Percentiles rank a stretch among this genome's conserved stretches.
Evolutionary conservation across 2,329 filamentous ascomycete species (phyloP).

Genomic region (Sporothrix protearum): DNA sequence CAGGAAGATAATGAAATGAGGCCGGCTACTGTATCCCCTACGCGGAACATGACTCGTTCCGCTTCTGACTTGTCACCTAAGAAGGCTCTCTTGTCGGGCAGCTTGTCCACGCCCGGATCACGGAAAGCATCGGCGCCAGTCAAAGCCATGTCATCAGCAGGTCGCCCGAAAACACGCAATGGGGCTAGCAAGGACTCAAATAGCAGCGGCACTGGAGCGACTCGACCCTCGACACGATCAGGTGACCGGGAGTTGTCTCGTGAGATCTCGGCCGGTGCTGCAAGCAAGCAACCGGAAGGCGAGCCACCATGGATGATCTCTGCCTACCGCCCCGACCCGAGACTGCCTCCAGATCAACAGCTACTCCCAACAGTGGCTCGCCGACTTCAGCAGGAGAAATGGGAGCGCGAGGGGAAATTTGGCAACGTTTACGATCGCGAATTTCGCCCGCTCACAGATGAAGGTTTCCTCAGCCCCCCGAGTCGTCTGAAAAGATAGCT

Average conservation of each 20-base stretch:
- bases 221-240: constrained; percentile 60
- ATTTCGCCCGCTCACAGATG: constrained; percentile 76
- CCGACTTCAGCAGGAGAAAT: constrained; percentile 87
- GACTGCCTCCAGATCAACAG: constrained; percentile 90
- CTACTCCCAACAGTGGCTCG: constrained; percentile 91
- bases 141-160: constrained; percentile 37
- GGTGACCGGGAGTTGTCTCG: constrained; percentile 54
- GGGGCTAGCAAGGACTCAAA: constrained; percentile 50
- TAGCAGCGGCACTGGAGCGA: constrained; percentile 46
- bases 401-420: constrained; percentile 87
- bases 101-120: not conserved
- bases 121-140: constrained; percentile 46
- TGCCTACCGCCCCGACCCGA: constrained; percentile 93
- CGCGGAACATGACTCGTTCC: constrained; percentile 33
- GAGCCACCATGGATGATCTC: constrained; percentile 94
- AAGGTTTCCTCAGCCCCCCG: constrained; percentile 50
- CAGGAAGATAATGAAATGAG: not conserved
- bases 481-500: constrained; percentile 34
- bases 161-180: constrained; percentile 62
- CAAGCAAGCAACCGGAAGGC: constrained; percentile 74
- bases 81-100: constrained; percentile 39
- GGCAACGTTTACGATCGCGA: constrained; percentile 83
- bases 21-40: not conserved
- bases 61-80: constrained; percentile 53
- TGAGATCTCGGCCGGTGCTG: constrained; percentile 42